Percentiles rank a stretch among this genome's conserved stretches.
phyloP scores from a whole-genome alignment of 371 early-diverging fungal species.

The Smittium culicis region DNA sequence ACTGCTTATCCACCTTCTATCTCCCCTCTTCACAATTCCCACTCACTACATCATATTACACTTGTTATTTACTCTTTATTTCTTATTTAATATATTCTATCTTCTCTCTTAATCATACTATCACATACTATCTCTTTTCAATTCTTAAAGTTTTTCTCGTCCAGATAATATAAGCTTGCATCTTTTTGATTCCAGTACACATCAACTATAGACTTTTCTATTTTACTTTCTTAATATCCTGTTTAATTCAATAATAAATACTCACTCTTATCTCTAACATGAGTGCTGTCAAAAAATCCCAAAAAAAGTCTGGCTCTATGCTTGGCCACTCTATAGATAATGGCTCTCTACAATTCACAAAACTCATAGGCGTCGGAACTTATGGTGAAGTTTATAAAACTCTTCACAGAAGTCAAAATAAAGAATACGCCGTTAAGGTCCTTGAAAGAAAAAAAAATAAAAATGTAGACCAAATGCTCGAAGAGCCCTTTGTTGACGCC shows the following conservation, averaged over 20 bases:
- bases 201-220: no score
- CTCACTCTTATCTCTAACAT: background rate
- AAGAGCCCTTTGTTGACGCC: constrained; percentile 16
- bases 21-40: no score
- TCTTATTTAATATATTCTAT: no score
- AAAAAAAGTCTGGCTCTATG: constrained; percentile 15
- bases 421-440: constrained; percentile 30
- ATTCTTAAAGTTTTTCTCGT: no score
- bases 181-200: no score
- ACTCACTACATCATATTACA: no score
- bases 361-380: constrained; percentile 32
- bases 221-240: background rate
- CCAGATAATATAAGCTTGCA: no score
- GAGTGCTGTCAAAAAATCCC: background rate
- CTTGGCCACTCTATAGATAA: constrained; percentile 30
- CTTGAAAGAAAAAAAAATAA: constrained; percentile 19
- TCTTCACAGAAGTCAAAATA: constrained; percentile 20
- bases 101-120: no score
- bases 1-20: no score
- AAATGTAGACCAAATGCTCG: background rate
- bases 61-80: no score
- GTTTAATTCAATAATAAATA: background rate
- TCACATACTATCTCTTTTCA: no score
- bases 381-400: constrained; percentile 34
- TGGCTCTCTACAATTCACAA: constrained; percentile 29